Evolutionary conservation across 2,329 filamentous ascomycete species (phyloP), one percentile per base, ranked within the genome.

Genomic region (Xylariaceae sp.): DNA sequence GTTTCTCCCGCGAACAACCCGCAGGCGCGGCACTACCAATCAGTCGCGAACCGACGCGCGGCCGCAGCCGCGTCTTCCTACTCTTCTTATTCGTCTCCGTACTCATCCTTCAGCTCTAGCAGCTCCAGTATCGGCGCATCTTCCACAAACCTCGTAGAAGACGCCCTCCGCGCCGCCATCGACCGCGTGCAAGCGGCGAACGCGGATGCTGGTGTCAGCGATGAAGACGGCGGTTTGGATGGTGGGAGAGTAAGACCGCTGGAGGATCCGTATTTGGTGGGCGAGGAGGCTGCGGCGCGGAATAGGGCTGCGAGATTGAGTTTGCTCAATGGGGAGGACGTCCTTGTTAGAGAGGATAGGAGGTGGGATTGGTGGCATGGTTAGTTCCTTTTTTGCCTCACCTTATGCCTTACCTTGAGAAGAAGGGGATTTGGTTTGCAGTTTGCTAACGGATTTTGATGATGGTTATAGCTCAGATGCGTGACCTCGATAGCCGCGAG

Each of bases 261-360:
- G 16, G 83, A 87, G 64, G 83, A 86, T 53, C 83, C 82, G 0
- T 75, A 82, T 45, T 67, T 86, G 8, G 83, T 86, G 2, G 83
- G 83, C 25, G 82, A 85, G 64, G 73, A 74, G 40, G 83, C 82
- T 3, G 83, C 83, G 2, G 69, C 71, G 8, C 64, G 72, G 50
- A 80, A 81, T 6, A 70, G 79, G 35, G 65, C 67, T n/a, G 77
- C 79, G 57, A 71, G 83, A 49, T 62, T 83, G 22, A 72, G 72
- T n/a, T 67, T 75, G 42, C 76, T 83, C 64, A 72, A 69, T 32
- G 72, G 72, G 1, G 75, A 76, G 21, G 77, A 79, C 47, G 64
- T 80, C 34, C 64, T 85, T 44, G 64, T 76, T 35, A 67, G 71
- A 23, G 79, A 83, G 64, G 77, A 83, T 53, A 67, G 70, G 48